Evolutionary conservation across 1,139 yeast genomes (phyloP), one percentile per base, ranked within the genome.

Genomic region (Taphrina confusa): DNA sequence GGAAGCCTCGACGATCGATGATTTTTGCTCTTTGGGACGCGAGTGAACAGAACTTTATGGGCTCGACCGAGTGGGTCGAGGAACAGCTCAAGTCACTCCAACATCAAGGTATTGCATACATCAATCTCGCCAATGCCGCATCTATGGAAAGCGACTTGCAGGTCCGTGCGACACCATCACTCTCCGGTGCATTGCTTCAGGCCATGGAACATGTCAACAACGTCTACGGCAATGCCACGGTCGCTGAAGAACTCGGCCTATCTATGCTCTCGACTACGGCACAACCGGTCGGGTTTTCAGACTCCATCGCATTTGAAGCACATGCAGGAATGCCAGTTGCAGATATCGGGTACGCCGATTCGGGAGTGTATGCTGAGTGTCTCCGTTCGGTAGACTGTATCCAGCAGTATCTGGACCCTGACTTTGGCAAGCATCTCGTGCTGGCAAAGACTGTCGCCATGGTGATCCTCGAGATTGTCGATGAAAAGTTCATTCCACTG

Each of bases 21-120:
- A 84, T 85, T 68, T 90, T 92, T 73, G 82, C 84, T 0, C 88
- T 96, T 1, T 90, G 89, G 77, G 96, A 91, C 68, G 97, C 88
- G 0, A 77, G 87, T 0, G 84, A 85, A 64, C 90, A 86, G 68
- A 91, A 90, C 68, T 75, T 80, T 67, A 95, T 94, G 0, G 98
- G 98, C 0, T 79, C 90, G 40, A 79, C 94, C 0, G 94, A 87
- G 68, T 84, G 92, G 82, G 79, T 85, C 4, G 89, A 87, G 67
- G 75, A 77, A 40, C 80, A 81, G 63, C 72, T 76, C 23, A 79
- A 80, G 22, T 77, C 76, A 44, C 74, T 89, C 36, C 74, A 78
- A 62, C 77, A 80, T 51, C 84, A 85, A 65, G 87, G 88, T 0
- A 83, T 81, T 66, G 79, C 88, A 0, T 87, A 87, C 67, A 78